These are phyloP conservation scores for Oehlia diaphana DNA, from an alignment of 192 early-diverging fungal species.

Conservation along the genomic window DNA sequence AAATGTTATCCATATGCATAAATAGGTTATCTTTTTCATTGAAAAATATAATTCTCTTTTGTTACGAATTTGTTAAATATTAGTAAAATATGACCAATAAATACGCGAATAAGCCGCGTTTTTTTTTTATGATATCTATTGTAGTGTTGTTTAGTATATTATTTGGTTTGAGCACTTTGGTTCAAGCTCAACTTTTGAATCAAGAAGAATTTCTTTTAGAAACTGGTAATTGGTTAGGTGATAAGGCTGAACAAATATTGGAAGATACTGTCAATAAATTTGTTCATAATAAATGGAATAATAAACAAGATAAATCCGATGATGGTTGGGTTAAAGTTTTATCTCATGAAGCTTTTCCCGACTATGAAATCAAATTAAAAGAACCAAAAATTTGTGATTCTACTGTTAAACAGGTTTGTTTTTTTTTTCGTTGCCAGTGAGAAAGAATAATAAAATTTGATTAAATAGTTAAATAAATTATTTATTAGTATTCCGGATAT, in stretches of 20 bases:
- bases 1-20: too few species aligned
- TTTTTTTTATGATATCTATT: neutral
- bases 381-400: slow-evolving; percentile 81
- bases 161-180: neutral
- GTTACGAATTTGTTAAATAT: neutral
- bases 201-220: neutral
- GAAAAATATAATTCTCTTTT: neutral
- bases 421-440: neutral
- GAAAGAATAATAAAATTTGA: neutral
- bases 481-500: slow-evolving; percentile 72
- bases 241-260: neutral
- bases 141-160: neutral
- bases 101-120: neutral
- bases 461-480: neutral
- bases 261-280: neutral
- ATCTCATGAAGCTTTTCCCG: slow-evolving; percentile 64
- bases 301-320: neutral
- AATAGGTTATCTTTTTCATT: too few species aligned
- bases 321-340: slow-evolving; percentile 37
- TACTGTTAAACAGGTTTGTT: slow-evolving; percentile 79
- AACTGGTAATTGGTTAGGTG: neutral
- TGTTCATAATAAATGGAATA: neutral
- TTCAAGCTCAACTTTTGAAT: neutral
- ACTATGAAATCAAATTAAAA: slow-evolving; percentile 74
- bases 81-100: neutral